phyloP scores from a whole-genome alignment of 2,329 filamentous ascomycete species.

The Calonectria ilicicola region DNA sequence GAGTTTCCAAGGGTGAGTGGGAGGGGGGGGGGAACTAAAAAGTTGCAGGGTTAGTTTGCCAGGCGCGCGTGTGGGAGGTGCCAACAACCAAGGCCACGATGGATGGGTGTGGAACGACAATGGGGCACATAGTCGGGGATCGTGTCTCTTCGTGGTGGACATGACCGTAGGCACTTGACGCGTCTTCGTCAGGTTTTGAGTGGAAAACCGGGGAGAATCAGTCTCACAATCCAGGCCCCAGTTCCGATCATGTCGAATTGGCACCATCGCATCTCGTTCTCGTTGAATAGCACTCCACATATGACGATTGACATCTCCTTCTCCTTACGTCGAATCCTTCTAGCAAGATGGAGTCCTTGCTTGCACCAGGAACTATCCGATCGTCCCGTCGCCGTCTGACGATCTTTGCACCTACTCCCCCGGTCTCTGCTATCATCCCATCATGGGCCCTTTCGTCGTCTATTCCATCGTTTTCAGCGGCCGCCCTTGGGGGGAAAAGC shows the following conservation, averaged over 20 bases:
- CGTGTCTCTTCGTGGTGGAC: conserved; percentile 8
- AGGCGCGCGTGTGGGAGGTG: conserved; percentile 16
- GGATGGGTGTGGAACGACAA: conserved; percentile 23
- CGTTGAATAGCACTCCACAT: neutral
- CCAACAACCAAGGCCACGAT: neutral
- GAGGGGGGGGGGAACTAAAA: neutral
- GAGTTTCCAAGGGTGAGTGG: neutral
- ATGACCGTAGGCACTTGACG: conserved; percentile 1
- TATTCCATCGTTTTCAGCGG: conserved; percentile 5
- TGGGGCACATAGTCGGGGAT: conserved; percentile 19
- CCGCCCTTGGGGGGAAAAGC: conserved; percentile 5
- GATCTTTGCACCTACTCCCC: conserved; percentile 18
- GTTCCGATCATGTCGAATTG: conserved; percentile 11
- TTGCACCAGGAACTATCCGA: conserved; percentile 35
- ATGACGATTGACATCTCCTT: conserved; percentile 9
- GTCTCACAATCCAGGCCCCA: conserved; percentile 14
- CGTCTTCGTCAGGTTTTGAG: neutral
- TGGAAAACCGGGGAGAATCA: neutral
- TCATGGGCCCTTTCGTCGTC: neutral
- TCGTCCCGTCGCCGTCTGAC: conserved; percentile 33
- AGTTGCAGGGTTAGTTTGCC: conserved; percentile 17
- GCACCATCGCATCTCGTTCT: neutral
- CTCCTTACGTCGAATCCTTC: conserved; percentile 7
- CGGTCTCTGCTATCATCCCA: conserved; percentile 12
- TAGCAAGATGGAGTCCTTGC: conserved; percentile 15